These are phyloP conservation scores for Debaryomyces maramus DNA, from an alignment of 805 yeast species.

Conservation along the genomic window DNA sequence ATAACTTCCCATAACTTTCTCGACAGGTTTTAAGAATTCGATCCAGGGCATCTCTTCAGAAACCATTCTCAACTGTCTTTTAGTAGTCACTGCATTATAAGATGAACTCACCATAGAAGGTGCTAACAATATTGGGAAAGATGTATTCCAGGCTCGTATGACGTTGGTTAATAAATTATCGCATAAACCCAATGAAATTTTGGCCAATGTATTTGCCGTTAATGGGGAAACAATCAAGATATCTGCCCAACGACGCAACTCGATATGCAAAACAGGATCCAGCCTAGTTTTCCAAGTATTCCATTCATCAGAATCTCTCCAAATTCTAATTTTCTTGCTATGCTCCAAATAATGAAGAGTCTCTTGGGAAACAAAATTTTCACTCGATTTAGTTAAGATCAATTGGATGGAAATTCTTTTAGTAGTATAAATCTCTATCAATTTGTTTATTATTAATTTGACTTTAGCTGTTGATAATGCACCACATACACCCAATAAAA, in stretches of 20 bases:
- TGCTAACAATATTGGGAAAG: slow-evolving; percentile 83
- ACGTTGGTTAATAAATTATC: slow-evolving; percentile 90
- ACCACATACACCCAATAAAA: slow-evolving; percentile 59
- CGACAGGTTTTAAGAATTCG: slow-evolving; percentile 90
- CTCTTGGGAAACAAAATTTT: slow-evolving; percentile 51
- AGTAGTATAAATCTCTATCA: slow-evolving; percentile 51
- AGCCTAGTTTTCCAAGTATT: slow-evolving; percentile 72
- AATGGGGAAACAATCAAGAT: slow-evolving; percentile 90
- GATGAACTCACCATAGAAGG: slow-evolving; percentile 96
- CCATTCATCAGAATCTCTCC: slow-evolving; percentile 65
- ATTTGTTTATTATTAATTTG: slow-evolving; percentile 50
- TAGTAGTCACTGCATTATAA: slow-evolving; percentile 85
- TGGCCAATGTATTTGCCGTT: slow-evolving; percentile 89
- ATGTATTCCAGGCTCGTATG: slow-evolving; percentile 93
- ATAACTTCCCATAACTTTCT: slow-evolving; percentile 86
- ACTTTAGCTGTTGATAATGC: slow-evolving; percentile 54
- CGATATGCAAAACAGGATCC: slow-evolving; percentile 94
- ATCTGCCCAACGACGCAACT: slow-evolving; percentile 95
- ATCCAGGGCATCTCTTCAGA: slow-evolving; percentile 94
- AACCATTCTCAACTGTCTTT: slow-evolving; percentile 72
- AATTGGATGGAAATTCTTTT: slow-evolving; percentile 54
- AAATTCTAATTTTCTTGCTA: slow-evolving; percentile 47
- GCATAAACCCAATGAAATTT: slow-evolving; percentile 86
- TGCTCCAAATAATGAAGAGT: slow-evolving; percentile 38
- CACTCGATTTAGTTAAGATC: slow-evolving; percentile 54